Evolutionary conservation across 2,329 filamentous ascomycete species (phyloP).

Genomic region (Mycosphaerella sp.): DNA sequence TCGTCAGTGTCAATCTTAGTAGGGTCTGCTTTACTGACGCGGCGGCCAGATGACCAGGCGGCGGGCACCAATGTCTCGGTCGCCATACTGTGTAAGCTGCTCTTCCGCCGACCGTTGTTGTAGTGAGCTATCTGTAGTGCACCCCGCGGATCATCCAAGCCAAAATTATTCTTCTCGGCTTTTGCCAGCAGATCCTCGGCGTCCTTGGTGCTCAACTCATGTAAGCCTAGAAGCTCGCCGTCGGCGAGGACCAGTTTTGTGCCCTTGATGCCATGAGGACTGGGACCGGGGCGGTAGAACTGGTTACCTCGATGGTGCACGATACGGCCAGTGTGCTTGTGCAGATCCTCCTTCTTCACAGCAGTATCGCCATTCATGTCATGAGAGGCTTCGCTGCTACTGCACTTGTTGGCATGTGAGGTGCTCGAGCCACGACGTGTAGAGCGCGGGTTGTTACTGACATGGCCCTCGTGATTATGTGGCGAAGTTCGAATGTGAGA

Average conservation of each 20-base stretch:
- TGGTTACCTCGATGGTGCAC: conserved; percentile 31
- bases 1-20: conserved; percentile 17
- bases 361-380: conserved; percentile 13
- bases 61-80: conserved; percentile 11
- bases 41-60: conserved; percentile 17
- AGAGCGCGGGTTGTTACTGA: conserved; percentile 7
- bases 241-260: conserved; percentile 16
- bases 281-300: conserved; percentile 29
- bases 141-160: conserved; percentile 2
- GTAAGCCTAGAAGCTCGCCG: conserved; percentile 9
- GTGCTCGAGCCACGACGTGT: conserved; percentile 13
- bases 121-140: not conserved
- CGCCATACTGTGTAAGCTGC: conserved; percentile 8
- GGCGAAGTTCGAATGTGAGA: not conserved
- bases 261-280: conserved; percentile 21
- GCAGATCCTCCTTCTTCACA: conserved; percentile 19
- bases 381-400: conserved; percentile 13
- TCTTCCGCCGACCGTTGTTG: conserved; percentile 11
- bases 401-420: conserved; percentile 13
- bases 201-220: conserved; percentile 3
- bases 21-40: conserved; percentile 19
- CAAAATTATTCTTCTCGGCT: conserved; percentile 3
- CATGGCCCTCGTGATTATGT: conserved; percentile 15
- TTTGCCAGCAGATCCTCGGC: conserved; percentile 3
- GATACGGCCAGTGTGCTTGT: conserved; percentile 20